phyloP scores from a whole-genome alignment of 805 yeast genomes.

The Wickerhamomyces queroliae region DNA sequence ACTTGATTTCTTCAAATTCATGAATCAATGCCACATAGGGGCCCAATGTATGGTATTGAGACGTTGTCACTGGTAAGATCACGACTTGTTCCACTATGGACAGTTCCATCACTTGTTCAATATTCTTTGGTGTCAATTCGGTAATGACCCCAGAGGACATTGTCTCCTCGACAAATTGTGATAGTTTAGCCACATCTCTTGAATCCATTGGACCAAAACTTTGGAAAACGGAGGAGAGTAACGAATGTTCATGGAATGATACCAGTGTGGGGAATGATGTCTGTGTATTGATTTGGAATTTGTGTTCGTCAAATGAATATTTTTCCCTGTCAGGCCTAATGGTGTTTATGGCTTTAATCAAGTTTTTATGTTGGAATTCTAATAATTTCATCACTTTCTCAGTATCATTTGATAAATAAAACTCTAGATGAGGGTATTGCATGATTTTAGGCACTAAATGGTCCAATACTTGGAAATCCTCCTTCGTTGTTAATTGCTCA shows the following conservation, averaged over 20 bases:
- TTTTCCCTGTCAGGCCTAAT: conserved; percentile 28
- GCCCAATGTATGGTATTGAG: background rate
- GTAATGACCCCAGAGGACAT: conserved; percentile 46
- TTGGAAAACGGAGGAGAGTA: conserved; percentile 47
- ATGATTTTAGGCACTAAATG: conserved; percentile 49
- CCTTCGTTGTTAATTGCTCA: conserved; percentile 42
- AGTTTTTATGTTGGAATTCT: conserved; percentile 31
- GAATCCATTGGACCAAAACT: conserved; percentile 61
- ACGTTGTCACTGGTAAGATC: background rate
- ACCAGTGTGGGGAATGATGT: conserved; percentile 59
- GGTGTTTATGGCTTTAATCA: conserved; percentile 35
- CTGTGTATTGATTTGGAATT: conserved; percentile 44
- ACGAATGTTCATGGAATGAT: conserved; percentile 51
- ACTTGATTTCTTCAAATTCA: background rate
- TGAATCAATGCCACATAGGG: background rate
- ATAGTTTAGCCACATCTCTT: conserved; percentile 41
- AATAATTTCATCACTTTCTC: conserved; percentile 31
- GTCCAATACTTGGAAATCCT: conserved; percentile 58
- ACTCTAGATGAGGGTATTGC: conserved; percentile 47
- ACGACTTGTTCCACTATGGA: background rate
- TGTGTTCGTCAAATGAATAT: conserved; percentile 34
- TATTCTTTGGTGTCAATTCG: conserved; percentile 37
- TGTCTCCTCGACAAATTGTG: conserved; percentile 39
- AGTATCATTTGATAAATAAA: conserved; percentile 48
- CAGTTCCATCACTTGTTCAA: background rate